Conservation (phyloP, 768 basidiomycete genomes). For the Amanita molliuscula region DNA sequence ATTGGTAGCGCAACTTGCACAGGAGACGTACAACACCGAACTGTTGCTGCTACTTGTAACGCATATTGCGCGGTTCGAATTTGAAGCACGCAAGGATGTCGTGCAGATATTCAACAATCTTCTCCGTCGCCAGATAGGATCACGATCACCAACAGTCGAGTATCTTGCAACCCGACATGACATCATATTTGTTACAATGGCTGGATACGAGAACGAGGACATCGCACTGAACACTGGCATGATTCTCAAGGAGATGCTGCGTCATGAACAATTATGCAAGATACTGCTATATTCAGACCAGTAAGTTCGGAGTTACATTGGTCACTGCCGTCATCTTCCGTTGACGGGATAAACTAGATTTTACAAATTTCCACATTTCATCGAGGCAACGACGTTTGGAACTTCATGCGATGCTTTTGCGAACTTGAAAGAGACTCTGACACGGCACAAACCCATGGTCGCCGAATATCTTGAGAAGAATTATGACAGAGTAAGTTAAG, state of each 20-base stretch:
- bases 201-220: conserved; percentile 93
- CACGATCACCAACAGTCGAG: conserved; percentile 93
- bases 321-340: not conserved
- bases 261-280: conserved; percentile 86
- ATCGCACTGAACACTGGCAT: conserved; percentile 96
- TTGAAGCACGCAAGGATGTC: conserved; percentile 84
- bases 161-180: conserved; percentile 73
- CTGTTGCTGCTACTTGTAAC: conserved; percentile 73
- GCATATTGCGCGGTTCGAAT: conserved; percentile 82
- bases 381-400: conserved; percentile 96
- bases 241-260: conserved; percentile 95
- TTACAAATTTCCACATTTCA: conserved; percentile 93
- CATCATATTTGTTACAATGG: conserved; percentile 71
- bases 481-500: conserved; percentile 68
- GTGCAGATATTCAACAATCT: conserved; percentile 88
- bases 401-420: conserved; percentile 97
- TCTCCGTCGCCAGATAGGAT: conserved; percentile 82
- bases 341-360: conserved; percentile 44
- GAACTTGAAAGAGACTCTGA: conserved; percentile 95
- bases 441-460: conserved; percentile 96
- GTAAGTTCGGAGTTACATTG: conserved; percentile 36
- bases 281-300: conserved; percentile 88
- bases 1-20: conserved; percentile 86
- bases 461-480: conserved; percentile 95
- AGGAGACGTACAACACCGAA: conserved; percentile 91